Percentiles rank a stretch among this genome's conserved stretches.
phyloP scores from a whole-genome alignment of 2,329 filamentous ascomycete species.

The Colletotrichum sp. region DNA sequence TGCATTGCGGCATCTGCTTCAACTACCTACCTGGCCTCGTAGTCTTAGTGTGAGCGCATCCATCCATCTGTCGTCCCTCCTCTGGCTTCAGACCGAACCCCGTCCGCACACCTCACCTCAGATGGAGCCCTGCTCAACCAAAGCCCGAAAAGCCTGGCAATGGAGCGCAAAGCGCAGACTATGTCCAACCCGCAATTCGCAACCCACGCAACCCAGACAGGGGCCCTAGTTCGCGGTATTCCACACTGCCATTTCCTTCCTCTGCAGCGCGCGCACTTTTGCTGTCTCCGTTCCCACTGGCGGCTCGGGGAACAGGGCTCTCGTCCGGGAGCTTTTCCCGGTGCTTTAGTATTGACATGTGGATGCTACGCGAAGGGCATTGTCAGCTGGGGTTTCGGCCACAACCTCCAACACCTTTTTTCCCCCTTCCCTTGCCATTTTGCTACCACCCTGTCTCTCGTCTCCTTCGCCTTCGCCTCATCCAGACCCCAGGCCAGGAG shows the following conservation, averaged over 20 bases:
- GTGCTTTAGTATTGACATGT: background rate
- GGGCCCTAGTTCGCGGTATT: background rate
- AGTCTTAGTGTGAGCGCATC: background rate
- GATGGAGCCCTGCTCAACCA: background rate
- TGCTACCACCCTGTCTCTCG: background rate
- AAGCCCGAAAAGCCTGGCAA: background rate
- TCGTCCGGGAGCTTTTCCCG: background rate
- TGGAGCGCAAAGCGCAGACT: background rate
- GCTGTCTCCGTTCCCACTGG: background rate
- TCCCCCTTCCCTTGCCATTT: background rate
- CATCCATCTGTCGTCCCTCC: background rate
- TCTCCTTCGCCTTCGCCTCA: background rate
- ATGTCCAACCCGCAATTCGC: background rate
- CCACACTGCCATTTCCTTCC: background rate
- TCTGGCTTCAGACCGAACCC: background rate
- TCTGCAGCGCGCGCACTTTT: background rate
- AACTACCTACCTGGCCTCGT: background rate
- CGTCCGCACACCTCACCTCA: background rate
- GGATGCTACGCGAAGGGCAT: constrained; percentile 4
- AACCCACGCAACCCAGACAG: background rate
- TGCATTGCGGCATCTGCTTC: background rate
- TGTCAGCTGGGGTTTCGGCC: background rate
- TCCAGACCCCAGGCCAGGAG: background rate
- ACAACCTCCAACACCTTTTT: background rate
- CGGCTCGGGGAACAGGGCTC: background rate